A percentile compares a stretch with the other conserved stretches of the same genome.
phyloP scores from a whole-genome alignment of 2,329 filamentous ascomycete species.

The Hypoxylon rubiginosum region DNA sequence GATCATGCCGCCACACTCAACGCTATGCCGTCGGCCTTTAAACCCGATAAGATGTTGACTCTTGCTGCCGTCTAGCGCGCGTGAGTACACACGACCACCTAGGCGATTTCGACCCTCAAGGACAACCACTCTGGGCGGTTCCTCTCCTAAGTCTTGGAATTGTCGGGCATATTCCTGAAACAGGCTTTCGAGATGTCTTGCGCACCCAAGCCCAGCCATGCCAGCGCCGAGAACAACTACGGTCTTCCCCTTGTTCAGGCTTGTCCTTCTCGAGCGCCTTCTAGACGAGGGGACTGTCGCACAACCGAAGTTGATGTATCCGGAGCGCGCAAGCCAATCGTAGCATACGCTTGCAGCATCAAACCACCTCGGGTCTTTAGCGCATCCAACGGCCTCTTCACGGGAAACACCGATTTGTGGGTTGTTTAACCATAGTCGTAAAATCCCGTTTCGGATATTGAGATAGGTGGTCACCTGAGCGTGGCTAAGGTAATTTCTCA shows the following conservation, averaged over 20 bases:
- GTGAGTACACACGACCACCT: constrained; percentile 94
- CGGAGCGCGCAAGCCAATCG: constrained; percentile 89
- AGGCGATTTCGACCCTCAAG: constrained; percentile 89
- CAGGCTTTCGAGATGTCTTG: constrained; percentile 88
- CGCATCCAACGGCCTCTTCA: constrained; percentile 91
- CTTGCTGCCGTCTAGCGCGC: constrained; percentile 71
- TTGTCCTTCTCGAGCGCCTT: constrained; percentile 57
- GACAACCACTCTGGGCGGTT: constrained; percentile 80
- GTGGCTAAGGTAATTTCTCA: constrained; percentile 86
- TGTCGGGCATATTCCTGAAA: constrained; percentile 82
- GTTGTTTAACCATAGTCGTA: constrained; percentile 90
- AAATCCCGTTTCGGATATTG: constrained; percentile 94
- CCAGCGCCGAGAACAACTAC: constrained; percentile 92
- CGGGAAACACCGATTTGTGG: constrained; percentile 84
- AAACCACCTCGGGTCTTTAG: constrained; percentile 89
- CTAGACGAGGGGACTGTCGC: constrained; percentile 73
- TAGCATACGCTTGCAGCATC: constrained; percentile 89
- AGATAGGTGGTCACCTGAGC: constrained; percentile 94
- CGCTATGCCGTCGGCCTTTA: constrained; percentile 78
- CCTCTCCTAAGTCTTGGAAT: constrained; percentile 74
- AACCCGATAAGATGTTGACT: constrained; percentile 63
- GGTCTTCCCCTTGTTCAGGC: constrained; percentile 72
- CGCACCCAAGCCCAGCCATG: constrained; percentile 93
- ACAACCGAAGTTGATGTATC: constrained; percentile 98
- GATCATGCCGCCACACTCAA: constrained; percentile 98